phyloP scores from a whole-genome alignment of 345 rosid species.

The Kandelia obovata region DNA sequence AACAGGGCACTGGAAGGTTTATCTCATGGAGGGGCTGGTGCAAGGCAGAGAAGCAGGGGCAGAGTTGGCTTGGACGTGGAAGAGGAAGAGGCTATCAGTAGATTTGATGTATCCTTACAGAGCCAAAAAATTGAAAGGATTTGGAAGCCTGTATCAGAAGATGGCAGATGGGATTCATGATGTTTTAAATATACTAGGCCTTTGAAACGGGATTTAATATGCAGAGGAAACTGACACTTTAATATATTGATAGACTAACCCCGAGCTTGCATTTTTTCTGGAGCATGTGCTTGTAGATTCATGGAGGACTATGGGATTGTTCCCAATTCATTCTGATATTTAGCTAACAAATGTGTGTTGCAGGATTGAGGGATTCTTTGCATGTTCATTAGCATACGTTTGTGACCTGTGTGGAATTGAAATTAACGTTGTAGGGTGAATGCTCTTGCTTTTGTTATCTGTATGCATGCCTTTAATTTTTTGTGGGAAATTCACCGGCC shows the following conservation, averaged over 20 bases:
- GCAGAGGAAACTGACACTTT: conserved; percentile 1
- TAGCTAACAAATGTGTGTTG: too few relatives aligned
- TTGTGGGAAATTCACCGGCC: too few relatives aligned
- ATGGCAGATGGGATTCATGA: conserved; percentile 8
- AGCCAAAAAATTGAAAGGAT: background rate
- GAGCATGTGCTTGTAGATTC: too few relatives aligned
- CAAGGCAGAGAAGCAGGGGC: conserved; percentile 24
- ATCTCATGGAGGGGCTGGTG: conserved; percentile 71
- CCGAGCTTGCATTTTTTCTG: too few relatives aligned
- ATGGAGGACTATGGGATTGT: too few relatives aligned
- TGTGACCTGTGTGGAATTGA: too few relatives aligned
- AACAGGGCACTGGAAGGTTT: conserved; percentile 87
- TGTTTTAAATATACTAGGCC: conserved; percentile 1
- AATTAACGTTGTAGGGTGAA: too few relatives aligned
- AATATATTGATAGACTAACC: too few relatives aligned
- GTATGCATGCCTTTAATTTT: too few relatives aligned
- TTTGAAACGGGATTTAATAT: conserved; percentile 1
- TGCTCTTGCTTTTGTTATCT: too few relatives aligned
- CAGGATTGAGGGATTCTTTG: background rate
- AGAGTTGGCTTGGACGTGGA: conserved; percentile 12
- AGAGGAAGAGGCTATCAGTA: conserved; percentile 1
- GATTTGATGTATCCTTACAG: background rate
- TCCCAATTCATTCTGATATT: too few relatives aligned
- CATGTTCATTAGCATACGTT: background rate
- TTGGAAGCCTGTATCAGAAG: background rate